Evolutionary conservation across 176 grass and related monocot species (phyloP), one percentile per base, ranked within the genome.

Genomic region (Puya raimondii): DNA sequence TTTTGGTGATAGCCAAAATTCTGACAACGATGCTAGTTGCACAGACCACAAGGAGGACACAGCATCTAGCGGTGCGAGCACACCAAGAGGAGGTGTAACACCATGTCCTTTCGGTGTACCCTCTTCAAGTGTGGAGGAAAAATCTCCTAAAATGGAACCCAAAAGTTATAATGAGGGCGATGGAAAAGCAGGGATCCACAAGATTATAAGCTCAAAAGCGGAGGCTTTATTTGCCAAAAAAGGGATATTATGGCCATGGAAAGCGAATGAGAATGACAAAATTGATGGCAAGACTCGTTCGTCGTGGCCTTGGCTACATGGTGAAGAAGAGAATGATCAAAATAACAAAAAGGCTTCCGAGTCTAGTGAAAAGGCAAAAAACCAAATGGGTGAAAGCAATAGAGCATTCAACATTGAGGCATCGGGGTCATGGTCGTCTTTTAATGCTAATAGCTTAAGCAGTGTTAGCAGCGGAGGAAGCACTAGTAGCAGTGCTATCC

Each of bases 401-500:
- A 79, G 73, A 67, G 68, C 78, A 58, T 79, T 49, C 57, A 92
- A 93, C 73, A 83, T 79, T 52, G 83, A 89, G 25, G 82, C 83
- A 49, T 84, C 87, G 48, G 89, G 93, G 64, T 97, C 86, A 68
- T 92, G 89, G 93, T 94, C 85, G 11, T 99, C 87, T 65, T 92
- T 88, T 64, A 94, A 93, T 75, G 91, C 77, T 53, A 99, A 99
- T 79, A 99, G 95, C 76, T 84, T 75, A 64, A 94, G 95, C 80
- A 99, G 89, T 84, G 76, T 84, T 68, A 99, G 95, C 82, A 99
- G 95, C 84, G 86, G 74, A 29, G 87, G 87, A 53, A 99, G 95
- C 72, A 99, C 87, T 51, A 84, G 81, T 63, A 85, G 90, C 71
- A 88, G 78, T 80, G 78, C 95, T 82, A 75, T 91, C 79, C 80